Conservation (phyloP, 1,139 yeast species). For the Taphrina deformans region DNA sequence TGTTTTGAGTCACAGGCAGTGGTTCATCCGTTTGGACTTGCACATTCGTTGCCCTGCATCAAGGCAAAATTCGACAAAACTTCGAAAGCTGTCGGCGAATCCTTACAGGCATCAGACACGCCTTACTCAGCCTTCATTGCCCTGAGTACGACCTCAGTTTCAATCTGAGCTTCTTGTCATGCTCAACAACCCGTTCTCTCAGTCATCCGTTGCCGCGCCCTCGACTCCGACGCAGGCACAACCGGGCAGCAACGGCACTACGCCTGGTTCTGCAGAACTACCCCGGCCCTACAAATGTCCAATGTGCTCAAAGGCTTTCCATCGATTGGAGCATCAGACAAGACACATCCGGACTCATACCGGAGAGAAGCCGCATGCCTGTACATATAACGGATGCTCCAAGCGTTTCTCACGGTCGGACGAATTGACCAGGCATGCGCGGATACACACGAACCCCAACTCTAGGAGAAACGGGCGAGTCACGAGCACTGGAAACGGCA, state of each 20-base stretch:
- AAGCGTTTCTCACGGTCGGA: conserved; percentile 85
- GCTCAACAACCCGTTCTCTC: conserved; percentile 25
- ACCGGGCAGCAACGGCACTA: conserved; percentile 13
- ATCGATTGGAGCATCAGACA: conserved; percentile 88
- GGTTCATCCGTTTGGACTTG: too few species aligned
- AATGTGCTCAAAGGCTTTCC: conserved; percentile 87
- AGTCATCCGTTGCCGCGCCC: conserved; percentile 11
- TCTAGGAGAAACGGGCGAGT: conserved; percentile 19
- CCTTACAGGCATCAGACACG: neutral
- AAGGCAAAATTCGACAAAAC: too few species aligned
- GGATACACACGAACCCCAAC: conserved; percentile 57
- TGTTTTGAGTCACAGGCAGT: too few species aligned
- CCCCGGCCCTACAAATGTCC: conserved; percentile 87
- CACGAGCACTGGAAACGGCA: neutral
- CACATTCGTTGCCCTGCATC: too few species aligned
- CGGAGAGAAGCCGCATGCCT: conserved; percentile 90
- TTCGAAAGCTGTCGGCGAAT: neutral
- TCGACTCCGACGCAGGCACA: conserved; percentile 14
- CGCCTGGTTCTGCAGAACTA: conserved; percentile 42
- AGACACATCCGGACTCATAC: conserved; percentile 94
- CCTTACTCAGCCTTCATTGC: neutral
- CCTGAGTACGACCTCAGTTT: neutral
- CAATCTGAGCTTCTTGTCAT: neutral
- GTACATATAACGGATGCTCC: conserved; percentile 82
- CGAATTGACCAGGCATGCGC: conserved; percentile 82